A percentile compares a stretch with the other conserved stretches of the same genome.
phyloP scores from a whole-genome alignment of 2,329 filamentous ascomycete species.

The Podosphaera xanthii region DNA sequence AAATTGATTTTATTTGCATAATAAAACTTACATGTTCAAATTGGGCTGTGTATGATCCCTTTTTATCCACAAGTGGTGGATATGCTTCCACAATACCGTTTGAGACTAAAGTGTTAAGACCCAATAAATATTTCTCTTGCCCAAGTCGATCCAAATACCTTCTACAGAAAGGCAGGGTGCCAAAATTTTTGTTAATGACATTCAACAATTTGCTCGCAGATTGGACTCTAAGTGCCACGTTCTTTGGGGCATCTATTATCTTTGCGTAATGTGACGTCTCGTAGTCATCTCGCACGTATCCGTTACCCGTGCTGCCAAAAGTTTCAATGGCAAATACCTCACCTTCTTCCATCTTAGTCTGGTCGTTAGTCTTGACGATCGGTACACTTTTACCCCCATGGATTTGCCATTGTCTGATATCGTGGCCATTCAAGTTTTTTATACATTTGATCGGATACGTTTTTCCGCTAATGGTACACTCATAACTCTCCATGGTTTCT shows the following conservation, averaged over 20 bases:
- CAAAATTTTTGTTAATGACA: constrained; percentile 91
- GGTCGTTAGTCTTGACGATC: constrained; percentile 70
- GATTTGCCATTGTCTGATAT: constrained; percentile 71
- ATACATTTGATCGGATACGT: constrained; percentile 31
- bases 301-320: constrained; percentile 81
- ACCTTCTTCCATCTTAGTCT: constrained; percentile 94
- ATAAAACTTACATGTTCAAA: constrained; percentile 56
- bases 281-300: constrained; percentile 63
- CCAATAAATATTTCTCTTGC: constrained; percentile 81
- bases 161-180: constrained; percentile 73
- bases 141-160: constrained; percentile 83
- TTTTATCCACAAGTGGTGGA: constrained; percentile 71
- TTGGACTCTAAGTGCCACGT: constrained; percentile 51
- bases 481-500: constrained; percentile 38
- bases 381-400: constrained; percentile 86
- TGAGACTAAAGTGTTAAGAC: constrained; percentile 66
- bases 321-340: constrained; percentile 93
- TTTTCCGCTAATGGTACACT: constrained; percentile 29
- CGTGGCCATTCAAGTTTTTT: constrained; percentile 42
- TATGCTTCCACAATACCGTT: constrained; percentile 76
- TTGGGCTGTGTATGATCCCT: constrained; percentile 86
- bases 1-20: not conserved
- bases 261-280: constrained; percentile 80
- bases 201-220: constrained; percentile 71
- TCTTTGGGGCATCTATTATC: constrained; percentile 39